Base-by-base conservation (phyloP, 352 stramenopile genomes). In the Elongisporangium senticosum region DNA sequence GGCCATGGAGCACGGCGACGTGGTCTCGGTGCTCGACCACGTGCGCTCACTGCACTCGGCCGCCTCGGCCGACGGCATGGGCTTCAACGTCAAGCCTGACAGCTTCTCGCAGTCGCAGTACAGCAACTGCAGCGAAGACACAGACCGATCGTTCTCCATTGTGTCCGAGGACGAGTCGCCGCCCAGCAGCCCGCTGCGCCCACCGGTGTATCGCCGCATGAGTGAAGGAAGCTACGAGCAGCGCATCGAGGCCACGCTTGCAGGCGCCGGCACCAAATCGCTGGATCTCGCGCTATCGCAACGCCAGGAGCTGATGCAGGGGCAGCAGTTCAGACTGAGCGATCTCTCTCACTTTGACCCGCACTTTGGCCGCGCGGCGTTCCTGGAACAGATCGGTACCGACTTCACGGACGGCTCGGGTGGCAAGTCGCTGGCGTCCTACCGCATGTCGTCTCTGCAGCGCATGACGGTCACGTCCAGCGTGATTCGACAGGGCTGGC, bases 401-500 rank as follows among this genome's bases (percentile, higher is more conserved):
- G 84, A 67, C 55, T 67, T 90, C 23, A 72, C 88, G 49, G 80
- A 90, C 28, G 68, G 77, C 23, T 86, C 80, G 13, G 68, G 72
- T n/a, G 68, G 66, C 17, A 85, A 85, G 49, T 87, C 81, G 17
- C 62, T 89, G 28, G 77, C 65, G 21, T 89, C 75, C 24, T 89
- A 90, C 64, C 76, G 79, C n/a, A 74, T 74, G 70, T 85, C 80
- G 4, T 83, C 78, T 19, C 75, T 83, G 62, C 70, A 83, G 50
- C 71, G 74, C 13, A 74, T 85, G 61, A 61, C 67, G n/a, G 63
- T 56, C 51, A 68, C 64, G 19, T 65, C 72, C 1, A 62, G 72
- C 48, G 55, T 83, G 3, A 63, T 87, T 49, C 79, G 79, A 14
- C 79, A 95, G 58, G 85, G 85, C 24, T 93, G 85, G 85, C 70